Conservation (phyloP, 768 basidiomycete species). For the Russula virescens region DNA sequence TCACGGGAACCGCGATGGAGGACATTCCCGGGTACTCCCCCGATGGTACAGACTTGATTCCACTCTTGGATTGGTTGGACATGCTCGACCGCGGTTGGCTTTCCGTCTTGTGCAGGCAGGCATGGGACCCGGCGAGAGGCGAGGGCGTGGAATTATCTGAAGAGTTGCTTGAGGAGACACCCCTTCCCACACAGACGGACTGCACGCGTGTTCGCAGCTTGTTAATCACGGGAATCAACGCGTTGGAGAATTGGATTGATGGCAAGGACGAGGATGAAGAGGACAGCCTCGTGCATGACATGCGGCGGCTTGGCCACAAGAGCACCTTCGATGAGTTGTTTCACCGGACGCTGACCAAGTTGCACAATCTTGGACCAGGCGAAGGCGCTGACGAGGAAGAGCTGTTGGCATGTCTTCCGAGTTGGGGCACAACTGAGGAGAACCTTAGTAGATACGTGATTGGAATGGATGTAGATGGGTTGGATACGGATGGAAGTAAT, state of each 20-base stretch:
- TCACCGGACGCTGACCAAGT: slow-evolving; percentile 50
- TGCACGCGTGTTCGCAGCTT: slow-evolving; percentile 63
- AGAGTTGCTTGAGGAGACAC: slow-evolving; percentile 34
- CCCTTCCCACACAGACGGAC: slow-evolving; percentile 64
- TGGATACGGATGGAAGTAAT: background rate
- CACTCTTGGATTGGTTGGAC: slow-evolving; percentile 60
- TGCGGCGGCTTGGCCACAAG: slow-evolving; percentile 51
- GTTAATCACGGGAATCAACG: slow-evolving; percentile 51
- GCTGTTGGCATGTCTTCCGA: slow-evolving; percentile 5
- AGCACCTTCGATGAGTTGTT: slow-evolving; percentile 63
- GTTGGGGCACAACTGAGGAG: background rate
- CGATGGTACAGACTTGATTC: slow-evolving; percentile 38
- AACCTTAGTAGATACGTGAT: background rate
- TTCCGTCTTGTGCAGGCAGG: slow-evolving; percentile 54
- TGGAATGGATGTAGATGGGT: background rate
- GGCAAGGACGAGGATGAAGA: slow-evolving; percentile 27
- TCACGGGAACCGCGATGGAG: slow-evolving; percentile 61
- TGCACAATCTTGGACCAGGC: slow-evolving; percentile 35
- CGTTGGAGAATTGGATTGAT: slow-evolving; percentile 65
- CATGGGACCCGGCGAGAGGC: slow-evolving; percentile 54
- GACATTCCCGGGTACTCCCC: slow-evolving; percentile 58
- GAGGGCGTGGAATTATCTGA: slow-evolving; percentile 39
- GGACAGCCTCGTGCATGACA: slow-evolving; percentile 32
- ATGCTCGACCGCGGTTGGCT: slow-evolving; percentile 75
- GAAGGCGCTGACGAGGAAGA: slow-evolving; percentile 11